Evolutionary conservation across 768 basidiomycete genomes (phyloP), one percentile per base, ranked within the genome.

Genomic region (Infundibulicybe gibba): DNA sequence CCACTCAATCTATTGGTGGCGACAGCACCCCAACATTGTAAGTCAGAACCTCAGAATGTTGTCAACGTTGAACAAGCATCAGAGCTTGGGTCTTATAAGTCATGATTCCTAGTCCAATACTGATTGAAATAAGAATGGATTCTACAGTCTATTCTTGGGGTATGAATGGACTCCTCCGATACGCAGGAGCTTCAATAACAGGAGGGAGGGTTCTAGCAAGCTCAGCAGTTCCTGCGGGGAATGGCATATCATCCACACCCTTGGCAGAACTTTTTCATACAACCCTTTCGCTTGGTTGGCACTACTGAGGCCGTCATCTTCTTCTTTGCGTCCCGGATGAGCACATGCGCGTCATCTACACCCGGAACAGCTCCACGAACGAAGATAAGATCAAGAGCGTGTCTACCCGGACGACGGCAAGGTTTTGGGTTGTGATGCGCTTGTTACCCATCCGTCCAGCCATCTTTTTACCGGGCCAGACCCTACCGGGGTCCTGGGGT

Each of bases 391-490:
- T 98, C 86, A 41, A 97, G 81, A 12, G 72, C 69, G 80, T 81
- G 71, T 99, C 97, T 49, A 99, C 78, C 16, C 93, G 87, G 46
- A 94, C 78, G 37, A 98, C 91, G 1, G 85, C 66, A 19, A 98
- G 81, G 61, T 97, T 98, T 59, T 95, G 93, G 12, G 77, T 75
- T 6, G 95, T 98, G 8, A 79, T 78, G 34, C 85, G 83, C 52
- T 81, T 75, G 47, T 83, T 87, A 42, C 97, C 97, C 75, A 97
- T 84, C 17, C 85, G 85, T 31, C 97, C 97, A 9, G 95, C 83
- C 95, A 97, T 97, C 74, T 97, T 98, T 72, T 94, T 97, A 32
- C 97, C 97, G 3, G 97, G 97, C 70, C 90, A 93, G 5, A 97
- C 77, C 58, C 97, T 84, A 40, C 97, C 97, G 19, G 97, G 95